These are phyloP conservation scores for Beauveria caledonica DNA, from an alignment of 2,329 filamentous ascomycete genomes.

Conservation along the genomic window DNA sequence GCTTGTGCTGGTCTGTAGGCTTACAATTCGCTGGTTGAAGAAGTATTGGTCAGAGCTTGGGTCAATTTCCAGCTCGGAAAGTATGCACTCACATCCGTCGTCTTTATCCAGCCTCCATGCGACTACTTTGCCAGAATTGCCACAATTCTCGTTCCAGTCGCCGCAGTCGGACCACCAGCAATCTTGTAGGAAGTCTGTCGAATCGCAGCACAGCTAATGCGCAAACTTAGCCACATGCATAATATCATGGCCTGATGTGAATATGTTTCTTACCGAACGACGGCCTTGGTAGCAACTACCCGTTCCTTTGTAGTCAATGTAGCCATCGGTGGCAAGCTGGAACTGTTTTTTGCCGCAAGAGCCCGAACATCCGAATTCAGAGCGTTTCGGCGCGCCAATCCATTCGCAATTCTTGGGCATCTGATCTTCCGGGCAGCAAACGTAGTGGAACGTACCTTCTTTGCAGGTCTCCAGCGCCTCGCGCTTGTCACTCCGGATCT, in stretches of 20 bases:
- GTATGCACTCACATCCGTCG: neutral
- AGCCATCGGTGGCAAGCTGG: slow-evolving; percentile 13
- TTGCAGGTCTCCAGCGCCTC: slow-evolving; percentile 11
- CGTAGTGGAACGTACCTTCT: slow-evolving; percentile 19
- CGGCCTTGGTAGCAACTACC: slow-evolving; percentile 11
- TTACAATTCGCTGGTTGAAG: neutral
- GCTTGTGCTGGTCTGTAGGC: neutral
- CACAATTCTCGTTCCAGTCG: neutral
- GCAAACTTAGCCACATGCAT: neutral
- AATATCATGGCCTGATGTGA: neutral
- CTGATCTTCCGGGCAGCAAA: slow-evolving; percentile 21
- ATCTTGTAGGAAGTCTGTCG: slow-evolving; percentile 16
- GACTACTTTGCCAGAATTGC: neutral
- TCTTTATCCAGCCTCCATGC: neutral
- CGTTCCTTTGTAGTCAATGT: slow-evolving; percentile 12
- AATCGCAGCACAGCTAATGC: slow-evolving; percentile 17
- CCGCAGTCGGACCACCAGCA: slow-evolving; percentile 19
- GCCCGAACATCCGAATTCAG: slow-evolving; percentile 15
- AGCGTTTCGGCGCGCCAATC: slow-evolving; percentile 17
- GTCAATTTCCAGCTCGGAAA: neutral
- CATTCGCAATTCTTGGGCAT: slow-evolving; percentile 23
- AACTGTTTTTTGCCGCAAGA: slow-evolving; percentile 14
- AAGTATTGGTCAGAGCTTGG: neutral
- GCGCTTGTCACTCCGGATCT: neutral
- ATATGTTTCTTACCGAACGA: neutral